These are phyloP conservation scores for Dalbergia oliveri DNA, from an alignment of 306 rosid species.

Conservation along the genomic window DNA sequence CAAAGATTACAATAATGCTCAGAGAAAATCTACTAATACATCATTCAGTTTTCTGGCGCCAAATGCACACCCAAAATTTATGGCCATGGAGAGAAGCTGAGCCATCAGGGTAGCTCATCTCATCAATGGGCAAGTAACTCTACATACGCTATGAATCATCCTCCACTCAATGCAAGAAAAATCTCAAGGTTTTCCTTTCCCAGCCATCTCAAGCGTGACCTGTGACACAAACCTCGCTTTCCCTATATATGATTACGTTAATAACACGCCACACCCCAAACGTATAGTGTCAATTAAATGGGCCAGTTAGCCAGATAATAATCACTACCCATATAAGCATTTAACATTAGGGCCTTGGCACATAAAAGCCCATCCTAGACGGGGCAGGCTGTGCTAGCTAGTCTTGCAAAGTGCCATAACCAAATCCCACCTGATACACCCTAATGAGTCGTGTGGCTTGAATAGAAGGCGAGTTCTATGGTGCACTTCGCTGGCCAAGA, in stretches of 20 bases:
- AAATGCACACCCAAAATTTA: slow-evolving; percentile 19
- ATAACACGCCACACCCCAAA: not conserved
- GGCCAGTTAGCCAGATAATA: no score
- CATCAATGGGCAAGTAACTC: not conserved
- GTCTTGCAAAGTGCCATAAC: no score
- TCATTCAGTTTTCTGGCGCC: slow-evolving; percentile 7
- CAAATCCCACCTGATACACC: not conserved
- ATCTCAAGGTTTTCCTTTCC: slow-evolving; percentile 4
- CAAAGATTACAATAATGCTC: not conserved
- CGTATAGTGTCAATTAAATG: no score
- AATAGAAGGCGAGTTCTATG: no score
- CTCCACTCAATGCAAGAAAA: not conserved
- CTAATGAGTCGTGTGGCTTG: no score
- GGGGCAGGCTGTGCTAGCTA: no score
- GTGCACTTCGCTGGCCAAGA: no score
- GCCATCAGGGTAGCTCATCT: not conserved
- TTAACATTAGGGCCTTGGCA: not conserved
- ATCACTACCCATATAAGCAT: not conserved
- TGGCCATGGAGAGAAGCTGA: not conserved
- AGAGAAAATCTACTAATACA: slow-evolving; percentile 11
- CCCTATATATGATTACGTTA: no score
- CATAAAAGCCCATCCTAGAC: not conserved
- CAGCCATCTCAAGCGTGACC: not conserved
- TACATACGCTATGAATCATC: not conserved
- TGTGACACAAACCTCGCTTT: not conserved